Evolutionary conservation across 2,329 filamentous ascomycete species (phyloP), one percentile per base, ranked within the genome.

Genomic region (Gliomastix tumulicola): DNA sequence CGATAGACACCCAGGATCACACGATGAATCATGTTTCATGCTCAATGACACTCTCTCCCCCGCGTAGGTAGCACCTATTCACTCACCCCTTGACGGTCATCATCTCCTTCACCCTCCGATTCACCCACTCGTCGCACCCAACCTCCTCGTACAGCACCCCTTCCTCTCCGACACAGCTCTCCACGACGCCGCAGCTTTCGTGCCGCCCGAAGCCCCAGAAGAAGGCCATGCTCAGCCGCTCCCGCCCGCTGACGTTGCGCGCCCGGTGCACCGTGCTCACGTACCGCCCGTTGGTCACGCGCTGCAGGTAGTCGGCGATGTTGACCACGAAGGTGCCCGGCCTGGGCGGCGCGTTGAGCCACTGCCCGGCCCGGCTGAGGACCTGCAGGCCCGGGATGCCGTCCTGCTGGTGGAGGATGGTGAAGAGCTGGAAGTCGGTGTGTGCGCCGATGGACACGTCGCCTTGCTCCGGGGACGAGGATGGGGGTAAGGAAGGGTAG

Each of bases 371-470:
- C 0, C 48, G 48, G 25, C 63, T 58, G 27, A 66, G 49, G 1
- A 71, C 64, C 42, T 71, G 55, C 10, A 73, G 51, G 1, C 64
- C 68, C 6, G 62, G 60, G 15, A 54, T 44, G 4, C 48, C 42
- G 37, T 69, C 64, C 44, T 71, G 67, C 44, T 71, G 67, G 44
- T 64, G 58, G 4, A 72, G 53, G 6, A 71, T 55, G 2, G 66
- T 72, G 37, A 76, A 68, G 21, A 71, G 56, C 32, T 71, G 68
- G 34, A 72, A 67, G 46, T 74, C 73, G 1, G 70, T 76, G 44
- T 73, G 72, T 13, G 64, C 69, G 9, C 70, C 69, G 25, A 69
- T 61, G 6, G 65, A 63, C 19, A 68, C 59, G 19, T 43, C 34
- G 16, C 19, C 18, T n/a, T 38, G 20, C 7, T 17, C 15, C 4